These are phyloP conservation scores for Tothia fuscella DNA, from an alignment of 2,329 filamentous ascomycete genomes.

Conservation along the genomic window DNA sequence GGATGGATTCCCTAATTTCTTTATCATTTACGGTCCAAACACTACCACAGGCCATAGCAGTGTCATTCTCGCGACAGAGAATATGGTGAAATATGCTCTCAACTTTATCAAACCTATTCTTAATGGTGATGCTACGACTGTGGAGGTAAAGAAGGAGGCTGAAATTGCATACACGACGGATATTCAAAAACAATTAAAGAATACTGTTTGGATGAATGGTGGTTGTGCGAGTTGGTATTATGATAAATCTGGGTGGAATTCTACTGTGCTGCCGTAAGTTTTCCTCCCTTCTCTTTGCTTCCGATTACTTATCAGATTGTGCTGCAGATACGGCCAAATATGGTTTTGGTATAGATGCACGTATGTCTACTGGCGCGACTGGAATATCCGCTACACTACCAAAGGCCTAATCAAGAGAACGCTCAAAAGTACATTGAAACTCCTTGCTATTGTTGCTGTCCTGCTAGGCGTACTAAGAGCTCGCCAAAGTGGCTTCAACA, in stretches of 20 bases:
- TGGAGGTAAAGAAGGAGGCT: constrained; percentile 38
- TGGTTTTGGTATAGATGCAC: constrained; percentile 38
- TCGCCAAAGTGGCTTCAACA: background rate
- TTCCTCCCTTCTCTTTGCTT: background rate
- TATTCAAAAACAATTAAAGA: constrained; percentile 34
- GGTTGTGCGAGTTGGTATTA: constrained; percentile 40
- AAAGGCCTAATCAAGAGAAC: constrained; percentile 30
- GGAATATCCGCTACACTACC: constrained; percentile 38
- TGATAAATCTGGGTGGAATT: constrained; percentile 37
- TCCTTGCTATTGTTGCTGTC: background rate
- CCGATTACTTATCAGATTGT: constrained; percentile 11
- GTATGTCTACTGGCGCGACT: constrained; percentile 43
- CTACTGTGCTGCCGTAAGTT: constrained; percentile 25
- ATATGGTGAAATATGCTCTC: constrained; percentile 47
- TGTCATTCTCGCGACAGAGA: constrained; percentile 49
- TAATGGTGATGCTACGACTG: constrained; percentile 30
- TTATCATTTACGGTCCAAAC: constrained; percentile 53
- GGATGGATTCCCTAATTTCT: constrained; percentile 51
- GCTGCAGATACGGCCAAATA: constrained; percentile 35
- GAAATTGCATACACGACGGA: constrained; percentile 36
- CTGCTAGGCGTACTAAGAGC: constrained; percentile 1
- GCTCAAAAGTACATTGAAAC: background rate
- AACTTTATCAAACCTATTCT: constrained; percentile 46
- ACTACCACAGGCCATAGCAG: constrained; percentile 49
- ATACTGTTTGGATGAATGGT: constrained; percentile 35